Conservation (phyloP, 2,329 filamentous ascomycete genomes). For the Colletotrichum nymphaeae region DNA sequence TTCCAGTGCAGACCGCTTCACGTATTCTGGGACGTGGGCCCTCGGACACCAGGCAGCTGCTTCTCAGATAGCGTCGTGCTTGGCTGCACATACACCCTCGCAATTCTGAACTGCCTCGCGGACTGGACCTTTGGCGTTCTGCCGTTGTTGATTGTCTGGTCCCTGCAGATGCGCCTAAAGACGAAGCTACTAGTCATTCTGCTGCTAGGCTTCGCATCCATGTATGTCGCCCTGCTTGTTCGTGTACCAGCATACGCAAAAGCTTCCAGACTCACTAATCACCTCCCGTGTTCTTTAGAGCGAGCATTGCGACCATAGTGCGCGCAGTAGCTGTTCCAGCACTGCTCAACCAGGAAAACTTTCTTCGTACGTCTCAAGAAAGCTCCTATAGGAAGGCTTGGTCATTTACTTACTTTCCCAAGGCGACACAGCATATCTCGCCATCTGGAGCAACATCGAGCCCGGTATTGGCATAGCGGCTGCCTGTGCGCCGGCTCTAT, state of each 20-base stretch:
- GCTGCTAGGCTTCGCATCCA: conserved; percentile 46
- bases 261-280: not conserved
- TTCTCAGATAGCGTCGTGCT: conserved; percentile 40
- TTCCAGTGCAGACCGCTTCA: conserved; percentile 52
- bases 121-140: conserved; percentile 53
- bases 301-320: conserved; percentile 52
- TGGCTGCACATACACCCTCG: conserved; percentile 49
- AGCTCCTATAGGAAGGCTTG: not conserved
- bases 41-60: conserved; percentile 43
- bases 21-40: conserved; percentile 49
- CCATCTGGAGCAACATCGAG: conserved; percentile 59
- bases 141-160: conserved; percentile 52
- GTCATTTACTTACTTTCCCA: not conserved
- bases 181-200: conserved; percentile 49
- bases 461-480: conserved; percentile 54
- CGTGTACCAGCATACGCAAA: not conserved
- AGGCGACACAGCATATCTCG: conserved; percentile 50
- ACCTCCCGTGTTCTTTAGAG: not conserved
- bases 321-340: conserved; percentile 53
- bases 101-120: conserved; percentile 48
- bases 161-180: conserved; percentile 51
- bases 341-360: conserved; percentile 50
- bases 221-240: conserved; percentile 30
- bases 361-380: conserved; percentile 46
- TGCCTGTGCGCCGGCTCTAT: conserved; percentile 50